phyloP scores from a whole-genome alignment of 345 rosid species.

The Eucalyptus victrix region DNA sequence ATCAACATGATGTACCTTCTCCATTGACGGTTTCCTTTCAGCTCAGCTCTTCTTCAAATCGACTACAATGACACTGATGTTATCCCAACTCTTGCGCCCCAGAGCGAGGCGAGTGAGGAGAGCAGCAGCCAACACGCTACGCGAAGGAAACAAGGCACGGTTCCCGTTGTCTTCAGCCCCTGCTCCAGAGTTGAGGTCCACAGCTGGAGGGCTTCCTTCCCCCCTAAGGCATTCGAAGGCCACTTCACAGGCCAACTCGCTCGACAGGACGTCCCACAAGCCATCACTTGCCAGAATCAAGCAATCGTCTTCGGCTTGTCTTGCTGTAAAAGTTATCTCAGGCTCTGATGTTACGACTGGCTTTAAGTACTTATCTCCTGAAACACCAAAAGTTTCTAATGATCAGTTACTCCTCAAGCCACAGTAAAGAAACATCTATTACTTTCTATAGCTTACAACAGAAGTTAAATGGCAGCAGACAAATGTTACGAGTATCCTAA shows the following conservation, averaged over 20 bases:
- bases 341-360: constrained; percentile 60
- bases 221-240: constrained; percentile 42
- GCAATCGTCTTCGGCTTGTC: constrained; percentile 56
- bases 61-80: constrained; percentile 69
- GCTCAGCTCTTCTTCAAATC: constrained; percentile 33
- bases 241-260: constrained; percentile 53
- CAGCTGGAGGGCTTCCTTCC: not conserved
- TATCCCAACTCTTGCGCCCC: constrained; percentile 56
- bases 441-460: not conserved
- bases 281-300: constrained; percentile 72
- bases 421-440: not conserved
- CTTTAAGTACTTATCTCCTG: constrained; percentile 69
- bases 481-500: not conserved
- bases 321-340: constrained; percentile 31
- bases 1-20: not conserved
- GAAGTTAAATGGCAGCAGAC: not conserved
- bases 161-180: constrained; percentile 5
- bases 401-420: not conserved
- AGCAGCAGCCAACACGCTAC: constrained; percentile 49
- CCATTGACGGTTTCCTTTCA: not conserved
- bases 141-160: constrained; percentile 22
- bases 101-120: constrained; percentile 67
- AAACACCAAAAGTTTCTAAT: not conserved
- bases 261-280: constrained; percentile 68
- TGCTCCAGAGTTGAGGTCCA: not conserved